Evolutionary conservation across 306 rosid genomes (phyloP).

Genomic region (Glycine latifolia): DNA sequence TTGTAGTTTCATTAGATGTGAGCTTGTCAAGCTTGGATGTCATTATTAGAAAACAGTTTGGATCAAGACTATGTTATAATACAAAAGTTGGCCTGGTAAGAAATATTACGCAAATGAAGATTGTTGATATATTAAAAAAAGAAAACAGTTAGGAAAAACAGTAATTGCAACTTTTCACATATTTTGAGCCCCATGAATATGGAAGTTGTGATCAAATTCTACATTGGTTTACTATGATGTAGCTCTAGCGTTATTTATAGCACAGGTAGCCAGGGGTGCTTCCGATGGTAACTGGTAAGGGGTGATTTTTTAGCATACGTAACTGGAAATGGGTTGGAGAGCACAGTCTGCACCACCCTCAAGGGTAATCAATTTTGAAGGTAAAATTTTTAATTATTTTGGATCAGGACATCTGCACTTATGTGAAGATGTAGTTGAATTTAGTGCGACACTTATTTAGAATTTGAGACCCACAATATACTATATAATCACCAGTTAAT

Average conservation of each 20-base stretch:
- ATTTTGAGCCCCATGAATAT: background rate
- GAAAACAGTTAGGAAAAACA: background rate
- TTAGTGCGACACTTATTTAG: too few relatives aligned
- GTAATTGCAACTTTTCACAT: constrained; percentile 7
- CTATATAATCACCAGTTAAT: too few relatives aligned
- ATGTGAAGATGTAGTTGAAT: too few relatives aligned
- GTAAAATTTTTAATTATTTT: too few relatives aligned
- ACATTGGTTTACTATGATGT: background rate
- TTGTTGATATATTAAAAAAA: constrained; percentile 6
- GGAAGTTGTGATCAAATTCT: background rate
- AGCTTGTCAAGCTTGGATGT: constrained; percentile 30
- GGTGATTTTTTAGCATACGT: background rate
- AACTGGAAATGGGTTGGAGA: background rate
- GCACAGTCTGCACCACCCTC: background rate
- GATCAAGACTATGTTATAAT: background rate
- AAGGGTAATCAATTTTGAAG: too few relatives aligned
- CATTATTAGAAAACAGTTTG: constrained; percentile 25
- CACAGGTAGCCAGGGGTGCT: constrained; percentile 15
- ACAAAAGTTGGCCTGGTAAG: constrained; percentile 35
- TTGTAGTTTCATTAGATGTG: constrained; percentile 32
- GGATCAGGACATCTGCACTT: too few relatives aligned
- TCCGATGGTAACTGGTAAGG: background rate
- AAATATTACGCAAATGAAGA: constrained; percentile 2
- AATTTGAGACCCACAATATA: too few relatives aligned
- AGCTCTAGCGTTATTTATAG: constrained; percentile 28